A percentile compares a stretch with the other conserved stretches of the same genome.
Conservation (phyloP, 306 rosid species). For the Pterocarpus macrocarpus region DNA sequence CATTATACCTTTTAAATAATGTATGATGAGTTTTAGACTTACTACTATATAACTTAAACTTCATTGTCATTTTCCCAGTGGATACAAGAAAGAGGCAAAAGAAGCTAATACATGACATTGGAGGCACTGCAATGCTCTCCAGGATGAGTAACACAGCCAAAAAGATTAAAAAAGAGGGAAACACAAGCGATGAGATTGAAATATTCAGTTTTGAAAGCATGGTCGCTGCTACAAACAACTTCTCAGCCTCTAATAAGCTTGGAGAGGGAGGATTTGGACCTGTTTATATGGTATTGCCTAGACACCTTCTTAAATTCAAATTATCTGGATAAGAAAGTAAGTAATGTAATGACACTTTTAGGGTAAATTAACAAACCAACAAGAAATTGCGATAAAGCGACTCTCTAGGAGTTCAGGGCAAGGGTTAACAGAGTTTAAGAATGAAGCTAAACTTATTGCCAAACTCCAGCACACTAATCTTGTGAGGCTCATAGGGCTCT, state of each 20-base stretch:
- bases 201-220: too few species aligned
- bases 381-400: conserved; percentile 41
- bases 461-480: too few species aligned
- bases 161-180: too few species aligned
- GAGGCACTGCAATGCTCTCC: conserved; percentile 25
- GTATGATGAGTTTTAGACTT: neutral
- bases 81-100: conserved; percentile 10
- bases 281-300: conserved; percentile 43
- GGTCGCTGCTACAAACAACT: too few species aligned
- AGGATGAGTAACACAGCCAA: neutral
- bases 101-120: conserved; percentile 25
- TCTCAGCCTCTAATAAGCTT: too few species aligned
- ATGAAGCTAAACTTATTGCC: too few species aligned
- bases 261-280: too few species aligned
- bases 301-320: neutral
- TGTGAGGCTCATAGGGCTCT: too few species aligned
- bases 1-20: neutral
- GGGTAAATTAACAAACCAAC: conserved; percentile 37
- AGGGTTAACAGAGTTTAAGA: neutral
- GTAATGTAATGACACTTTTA: conserved; percentile 5
- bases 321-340: neutral
- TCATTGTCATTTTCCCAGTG: neutral
- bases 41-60: neutral
- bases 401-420: conserved; percentile 47
- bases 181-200: too few species aligned